These are phyloP conservation scores for Isabelozyma gotoi DNA, from an alignment of 805 yeast species.

Conservation along the genomic window DNA sequence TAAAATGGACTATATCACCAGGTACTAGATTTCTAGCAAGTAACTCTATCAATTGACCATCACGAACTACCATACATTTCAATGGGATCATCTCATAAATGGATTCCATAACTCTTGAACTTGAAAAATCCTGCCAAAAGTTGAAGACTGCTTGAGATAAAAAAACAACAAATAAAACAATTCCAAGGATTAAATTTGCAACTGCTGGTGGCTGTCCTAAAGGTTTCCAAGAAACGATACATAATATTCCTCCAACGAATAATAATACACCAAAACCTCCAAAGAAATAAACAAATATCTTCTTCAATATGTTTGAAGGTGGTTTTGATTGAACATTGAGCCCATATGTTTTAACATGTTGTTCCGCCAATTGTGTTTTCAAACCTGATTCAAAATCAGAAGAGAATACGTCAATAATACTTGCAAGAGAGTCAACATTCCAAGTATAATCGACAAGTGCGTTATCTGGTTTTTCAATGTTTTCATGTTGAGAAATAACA, in stretches of 20 bases:
- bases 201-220: conserved; percentile 46
- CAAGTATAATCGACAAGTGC: conserved; percentile 26
- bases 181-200: conserved; percentile 44
- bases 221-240: conserved; percentile 47
- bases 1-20: conserved; percentile 42
- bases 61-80: conserved; percentile 34
- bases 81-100: conserved; percentile 44
- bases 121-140: conserved; percentile 48
- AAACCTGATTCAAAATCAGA: conserved; percentile 23
- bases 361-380: conserved; percentile 8
- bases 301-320: conserved; percentile 27
- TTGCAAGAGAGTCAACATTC: conserved; percentile 24
- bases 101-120: conserved; percentile 48
- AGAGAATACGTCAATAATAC: conserved; percentile 19
- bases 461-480: conserved; percentile 4
- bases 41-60: conserved; percentile 24
- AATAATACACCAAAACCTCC: conserved; percentile 50
- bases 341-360: conserved; percentile 25
- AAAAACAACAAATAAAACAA: conserved; percentile 40
- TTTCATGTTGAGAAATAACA: conserved; percentile 9
- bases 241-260: conserved; percentile 41
- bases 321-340: conserved; percentile 39
- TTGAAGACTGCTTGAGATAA: conserved; percentile 43
- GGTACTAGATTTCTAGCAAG: conserved; percentile 40
- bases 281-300: conserved; percentile 39